Evolutionary conservation across 2,329 filamentous ascomycete genomes (phyloP).

Genomic region (Colletotrichum kahawae): DNA sequence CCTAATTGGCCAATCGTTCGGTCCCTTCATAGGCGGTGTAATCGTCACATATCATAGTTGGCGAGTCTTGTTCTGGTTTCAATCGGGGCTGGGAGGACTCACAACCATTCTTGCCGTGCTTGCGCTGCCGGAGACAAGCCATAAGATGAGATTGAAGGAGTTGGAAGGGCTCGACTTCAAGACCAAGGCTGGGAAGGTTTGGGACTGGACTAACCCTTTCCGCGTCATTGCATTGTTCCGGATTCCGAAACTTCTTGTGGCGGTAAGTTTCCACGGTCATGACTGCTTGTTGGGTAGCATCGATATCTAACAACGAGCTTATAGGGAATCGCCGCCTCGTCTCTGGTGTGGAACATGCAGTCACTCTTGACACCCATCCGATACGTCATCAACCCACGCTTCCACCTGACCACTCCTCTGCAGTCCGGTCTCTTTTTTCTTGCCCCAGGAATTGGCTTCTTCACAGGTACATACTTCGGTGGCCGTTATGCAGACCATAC

Average conservation of each 20-base stretch:
- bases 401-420: constrained; percentile 67
- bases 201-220: constrained; percentile 67
- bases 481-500: constrained; percentile 70
- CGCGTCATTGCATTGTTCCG: constrained; percentile 67
- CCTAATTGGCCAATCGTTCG: constrained; percentile 67
- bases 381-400: constrained; percentile 74
- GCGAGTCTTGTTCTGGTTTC: constrained; percentile 75
- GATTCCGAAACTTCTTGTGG: constrained; percentile 68
- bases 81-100: constrained; percentile 64
- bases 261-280: constrained; percentile 50
- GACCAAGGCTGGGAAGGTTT: constrained; percentile 32
- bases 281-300: accelerated
- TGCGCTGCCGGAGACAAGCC: constrained; percentile 72
- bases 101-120: constrained; percentile 61
- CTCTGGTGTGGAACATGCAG: constrained; percentile 76
- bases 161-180: constrained; percentile 59
- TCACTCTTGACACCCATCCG: constrained; percentile 70
- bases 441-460: constrained; percentile 71
- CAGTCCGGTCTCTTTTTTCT: constrained; percentile 74
- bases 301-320: background rate
- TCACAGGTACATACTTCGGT: constrained; percentile 69
- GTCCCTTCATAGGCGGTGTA: constrained; percentile 71
- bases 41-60: constrained; percentile 73
- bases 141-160: constrained; percentile 65
- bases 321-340: constrained; percentile 28